Evolutionary conservation across 495 filamentous ascomycete genomes (phyloP).

Genomic region (Lichenothelia convexa): DNA sequence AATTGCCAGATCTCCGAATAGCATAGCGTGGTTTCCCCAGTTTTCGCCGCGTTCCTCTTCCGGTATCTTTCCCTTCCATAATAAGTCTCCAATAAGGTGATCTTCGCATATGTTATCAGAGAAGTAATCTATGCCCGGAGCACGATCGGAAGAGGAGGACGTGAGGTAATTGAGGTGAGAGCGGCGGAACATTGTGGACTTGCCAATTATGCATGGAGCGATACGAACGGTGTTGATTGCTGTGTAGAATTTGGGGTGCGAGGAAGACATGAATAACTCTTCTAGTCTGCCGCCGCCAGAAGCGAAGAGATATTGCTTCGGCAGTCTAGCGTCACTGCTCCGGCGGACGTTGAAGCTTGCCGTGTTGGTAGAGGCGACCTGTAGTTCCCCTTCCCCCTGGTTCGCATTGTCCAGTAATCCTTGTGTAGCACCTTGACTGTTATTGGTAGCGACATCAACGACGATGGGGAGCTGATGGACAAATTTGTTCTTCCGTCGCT

Average conservation of each 20-base stretch:
- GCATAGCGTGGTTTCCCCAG: conserved; percentile 62
- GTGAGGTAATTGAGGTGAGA: conserved; percentile 76
- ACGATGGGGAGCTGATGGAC: conserved; percentile 87
- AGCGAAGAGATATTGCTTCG: too few relatives aligned
- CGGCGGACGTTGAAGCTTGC: too few relatives aligned
- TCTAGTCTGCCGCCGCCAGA: conserved; percentile 80
- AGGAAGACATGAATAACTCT: conserved; percentile 82
- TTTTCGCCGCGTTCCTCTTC: conserved; percentile 25
- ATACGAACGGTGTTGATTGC: conserved; percentile 87
- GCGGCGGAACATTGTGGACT: conserved; percentile 94
- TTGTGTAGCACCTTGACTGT: too few relatives aligned
- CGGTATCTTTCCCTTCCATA: conserved; percentile 48
- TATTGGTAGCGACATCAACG: conserved; percentile 52
- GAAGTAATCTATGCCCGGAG: conserved; percentile 71
- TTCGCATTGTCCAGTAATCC: too few relatives aligned
- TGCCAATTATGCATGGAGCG: conserved; percentile 88
- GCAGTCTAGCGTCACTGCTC: too few relatives aligned
- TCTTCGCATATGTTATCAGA: conserved; percentile 95
- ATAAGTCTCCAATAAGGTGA: conserved; percentile 80
- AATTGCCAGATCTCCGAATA: conserved; percentile 69
- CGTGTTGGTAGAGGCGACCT: too few relatives aligned
- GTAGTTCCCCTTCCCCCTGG: too few relatives aligned
- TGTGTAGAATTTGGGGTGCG: conserved; percentile 95
- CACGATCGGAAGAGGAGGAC: too few relatives aligned
- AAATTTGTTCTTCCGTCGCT: conserved; percentile 57